Evolutionary conservation across 805 yeast species (phyloP).

Genomic region (Spathaspora arborariae): DNA sequence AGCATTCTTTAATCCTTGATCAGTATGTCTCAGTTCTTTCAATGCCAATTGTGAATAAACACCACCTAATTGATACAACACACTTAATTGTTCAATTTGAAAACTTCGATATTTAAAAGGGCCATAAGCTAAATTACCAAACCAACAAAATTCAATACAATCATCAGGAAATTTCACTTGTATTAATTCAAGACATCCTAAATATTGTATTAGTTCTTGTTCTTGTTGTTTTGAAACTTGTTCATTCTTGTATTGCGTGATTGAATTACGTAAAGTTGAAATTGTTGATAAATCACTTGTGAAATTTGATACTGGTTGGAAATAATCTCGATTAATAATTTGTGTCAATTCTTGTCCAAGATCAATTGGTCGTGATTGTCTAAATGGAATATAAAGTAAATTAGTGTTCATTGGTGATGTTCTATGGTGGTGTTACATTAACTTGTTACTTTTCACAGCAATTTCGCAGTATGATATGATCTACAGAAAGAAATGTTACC

Average conservation of each 20-base stretch:
- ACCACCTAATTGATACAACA: slow-evolving; percentile 68
- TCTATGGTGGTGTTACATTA: background rate
- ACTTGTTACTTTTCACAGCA: too few species aligned
- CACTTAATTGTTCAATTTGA: slow-evolving; percentile 56
- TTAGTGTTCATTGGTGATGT: slow-evolving; percentile 20
- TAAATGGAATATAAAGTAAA: slow-evolving; percentile 47
- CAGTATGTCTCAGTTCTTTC: slow-evolving; percentile 39
- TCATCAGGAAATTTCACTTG: slow-evolving; percentile 61
- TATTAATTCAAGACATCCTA: slow-evolving; percentile 40
- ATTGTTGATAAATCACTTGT: slow-evolving; percentile 31
- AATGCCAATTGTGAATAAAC: slow-evolving; percentile 55
- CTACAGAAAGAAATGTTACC: too few species aligned
- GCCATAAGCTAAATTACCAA: slow-evolving; percentile 58
- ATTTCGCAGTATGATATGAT: too few species aligned
- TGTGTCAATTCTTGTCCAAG: slow-evolving; percentile 36
- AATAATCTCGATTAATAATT: slow-evolving; percentile 46
- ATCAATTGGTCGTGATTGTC: slow-evolving; percentile 42
- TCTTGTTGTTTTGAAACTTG: slow-evolving; percentile 27
- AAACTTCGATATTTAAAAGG: slow-evolving; percentile 47
- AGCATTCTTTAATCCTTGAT: slow-evolving; percentile 57
- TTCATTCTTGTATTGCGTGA: slow-evolving; percentile 30
- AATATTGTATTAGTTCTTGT: slow-evolving; percentile 44
- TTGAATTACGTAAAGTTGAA: slow-evolving; percentile 40
- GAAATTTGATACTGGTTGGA: slow-evolving; percentile 34
- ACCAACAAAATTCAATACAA: slow-evolving; percentile 66